Conservation (phyloP, 768 basidiomycete genomes). For the Naematelia encephala region DNA sequence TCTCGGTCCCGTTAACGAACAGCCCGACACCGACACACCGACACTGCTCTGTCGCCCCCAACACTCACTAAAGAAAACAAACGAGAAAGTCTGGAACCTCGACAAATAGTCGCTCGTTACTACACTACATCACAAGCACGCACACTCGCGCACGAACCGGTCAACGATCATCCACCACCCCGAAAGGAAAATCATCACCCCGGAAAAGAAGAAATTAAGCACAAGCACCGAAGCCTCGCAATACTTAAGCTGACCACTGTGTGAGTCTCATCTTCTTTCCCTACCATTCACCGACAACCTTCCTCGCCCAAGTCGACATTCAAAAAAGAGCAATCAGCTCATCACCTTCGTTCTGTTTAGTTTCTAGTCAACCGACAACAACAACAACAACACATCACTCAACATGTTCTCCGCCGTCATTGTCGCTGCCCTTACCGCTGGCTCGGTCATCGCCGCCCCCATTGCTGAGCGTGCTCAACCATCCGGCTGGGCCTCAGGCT, state of each 20-base stretch:
- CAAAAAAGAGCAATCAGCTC: slow-evolving; percentile 15
- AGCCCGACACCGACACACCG: background rate
- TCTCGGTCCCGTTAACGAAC: background rate
- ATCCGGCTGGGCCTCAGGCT: slow-evolving; percentile 38
- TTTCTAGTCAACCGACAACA: slow-evolving; percentile 3
- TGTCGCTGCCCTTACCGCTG: slow-evolving; percentile 29
- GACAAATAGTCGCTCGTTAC: background rate
- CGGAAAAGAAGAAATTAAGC: background rate
- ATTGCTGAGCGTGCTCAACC: slow-evolving; percentile 27
- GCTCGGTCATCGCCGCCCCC: slow-evolving; percentile 23
- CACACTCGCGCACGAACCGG: background rate
- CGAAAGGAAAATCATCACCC: background rate
- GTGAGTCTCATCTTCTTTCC: slow-evolving; percentile 9
- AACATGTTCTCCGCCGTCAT: slow-evolving; percentile 17
- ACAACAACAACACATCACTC: background rate
- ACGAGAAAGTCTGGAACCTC: background rate
- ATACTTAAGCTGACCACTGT: slow-evolving; percentile 4
- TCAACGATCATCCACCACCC: background rate
- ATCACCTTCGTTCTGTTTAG: background rate
- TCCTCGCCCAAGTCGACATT: background rate
- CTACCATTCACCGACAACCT: background rate
- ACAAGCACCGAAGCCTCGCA: background rate
- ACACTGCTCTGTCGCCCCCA: background rate
- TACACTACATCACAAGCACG: background rate
- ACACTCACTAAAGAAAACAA: background rate